A percentile compares a stretch with the other conserved stretches of the same genome.
Evolutionary conservation across 768 basidiomycete genomes (phyloP).

Genomic region (Hygrophorus russula): DNA sequence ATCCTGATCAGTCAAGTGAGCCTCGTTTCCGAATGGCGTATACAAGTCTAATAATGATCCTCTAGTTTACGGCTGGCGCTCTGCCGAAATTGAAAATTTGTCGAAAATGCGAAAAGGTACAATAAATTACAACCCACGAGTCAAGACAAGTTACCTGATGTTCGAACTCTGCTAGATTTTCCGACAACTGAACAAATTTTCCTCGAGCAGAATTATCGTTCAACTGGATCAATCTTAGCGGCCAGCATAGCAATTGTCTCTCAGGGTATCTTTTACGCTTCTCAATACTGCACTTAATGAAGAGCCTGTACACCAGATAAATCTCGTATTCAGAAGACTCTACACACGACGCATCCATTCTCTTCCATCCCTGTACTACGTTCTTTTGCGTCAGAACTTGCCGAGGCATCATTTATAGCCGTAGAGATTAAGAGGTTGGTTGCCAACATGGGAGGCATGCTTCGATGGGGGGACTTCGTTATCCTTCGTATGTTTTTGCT

Average conservation of each 20-base stretch:
- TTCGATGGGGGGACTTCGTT: slow-evolving; percentile 69
- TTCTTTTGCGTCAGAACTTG: slow-evolving; percentile 38
- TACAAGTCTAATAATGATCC: neutral
- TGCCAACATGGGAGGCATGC: slow-evolving; percentile 60
- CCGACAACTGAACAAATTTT: slow-evolving; percentile 52
- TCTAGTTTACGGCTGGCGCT: slow-evolving; percentile 78
- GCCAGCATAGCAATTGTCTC: slow-evolving; percentile 70
- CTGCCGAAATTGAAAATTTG: slow-evolving; percentile 68
- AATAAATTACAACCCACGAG: neutral
- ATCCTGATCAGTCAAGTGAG: slow-evolving; percentile 83
- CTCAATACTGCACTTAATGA: neutral
- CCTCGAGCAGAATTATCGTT: slow-evolving; percentile 82
- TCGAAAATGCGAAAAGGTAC: slow-evolving; percentile 57
- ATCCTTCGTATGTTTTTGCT: slow-evolving; percentile 51
- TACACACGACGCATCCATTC: slow-evolving; percentile 55
- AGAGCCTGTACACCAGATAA: slow-evolving; percentile 37
- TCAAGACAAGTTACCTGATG: neutral
- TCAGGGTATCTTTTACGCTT: slow-evolving; percentile 42
- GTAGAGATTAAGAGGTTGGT: slow-evolving; percentile 66
- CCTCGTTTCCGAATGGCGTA: neutral
- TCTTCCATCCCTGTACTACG: slow-evolving; percentile 53
- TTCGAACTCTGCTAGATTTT: slow-evolving; percentile 40
- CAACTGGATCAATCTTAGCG: slow-evolving; percentile 63
- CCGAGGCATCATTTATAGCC: slow-evolving; percentile 65
- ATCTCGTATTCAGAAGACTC: slow-evolving; percentile 60